Evolutionary conservation across 495 filamentous ascomycete species (phyloP), one percentile per base, ranked within the genome.

Genomic region (Trichoderma gamsii): DNA sequence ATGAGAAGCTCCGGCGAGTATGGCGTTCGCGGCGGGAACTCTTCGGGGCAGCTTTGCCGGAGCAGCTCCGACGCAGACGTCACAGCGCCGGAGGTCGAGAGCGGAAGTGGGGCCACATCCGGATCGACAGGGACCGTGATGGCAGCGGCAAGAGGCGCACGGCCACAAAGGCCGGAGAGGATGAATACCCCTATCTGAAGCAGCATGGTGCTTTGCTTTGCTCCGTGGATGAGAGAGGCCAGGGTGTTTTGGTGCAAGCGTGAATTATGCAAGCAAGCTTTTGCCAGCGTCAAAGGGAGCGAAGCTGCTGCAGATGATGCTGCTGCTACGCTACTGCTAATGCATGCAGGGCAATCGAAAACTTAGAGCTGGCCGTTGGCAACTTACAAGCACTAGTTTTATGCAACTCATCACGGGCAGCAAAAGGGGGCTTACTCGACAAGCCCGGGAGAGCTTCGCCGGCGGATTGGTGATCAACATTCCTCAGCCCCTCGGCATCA

Each of bases 1-100:
- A 61, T 61, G 27, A 61, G 56, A 15, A 61, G 25, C 25, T 61
- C 56, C 12, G 56, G 56, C 56, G 56, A 61, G 56, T 61, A 61
- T 18, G 56, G 56, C 27, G 56, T 61, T 23, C 25, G 25, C 29
- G 56, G 56, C 11, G 56, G 56, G 27, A 61, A 27, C 56, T 61
- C 56, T 18, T 61, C 56, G 23, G 56, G 56, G 11, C 56, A 61
- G 25, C 56, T 61, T 21, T 61, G 56, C 56, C 56, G 56, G n/a
- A 61, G 27, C 11, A 61, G 56, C 56, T 61, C 56, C 56, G 56
- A 29, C 13, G 56, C 56, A 12, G 56, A 61, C 16, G 23, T 61
- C 27, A 61, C 56, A 4, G 56, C n/a, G 25, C 56, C 56, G 56
- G 56, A 11, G 13, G 25, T 32, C 11, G 56, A 61, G 4, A 61